phyloP scores from a whole-genome alignment of 306 rosid genomes.

The Acacia melanoxylon region DNA sequence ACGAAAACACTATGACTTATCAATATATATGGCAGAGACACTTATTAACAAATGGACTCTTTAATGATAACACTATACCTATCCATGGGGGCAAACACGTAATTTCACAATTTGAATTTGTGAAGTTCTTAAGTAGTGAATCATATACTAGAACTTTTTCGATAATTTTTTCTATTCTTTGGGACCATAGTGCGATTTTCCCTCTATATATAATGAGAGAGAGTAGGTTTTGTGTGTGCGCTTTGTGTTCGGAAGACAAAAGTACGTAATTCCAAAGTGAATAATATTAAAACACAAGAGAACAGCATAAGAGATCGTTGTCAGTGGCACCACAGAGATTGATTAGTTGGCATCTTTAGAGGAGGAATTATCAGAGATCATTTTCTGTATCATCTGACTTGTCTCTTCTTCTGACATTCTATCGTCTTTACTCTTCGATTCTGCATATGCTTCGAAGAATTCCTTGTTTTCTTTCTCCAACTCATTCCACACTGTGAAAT shows the following conservation, averaged over 20 bases:
- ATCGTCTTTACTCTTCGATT: constrained; percentile 57
- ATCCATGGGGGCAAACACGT: too few relatives aligned
- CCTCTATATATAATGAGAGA: background rate
- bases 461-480: constrained; percentile 86
- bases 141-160: too few relatives aligned
- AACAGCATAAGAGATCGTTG: constrained; percentile 31
- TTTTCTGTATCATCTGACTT: constrained; percentile 67
- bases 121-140: too few relatives aligned
- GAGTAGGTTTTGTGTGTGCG: background rate
- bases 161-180: too few relatives aligned
- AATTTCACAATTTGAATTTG: too few relatives aligned
- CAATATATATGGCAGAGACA: too few relatives aligned
- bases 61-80: too few relatives aligned
- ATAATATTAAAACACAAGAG: background rate
- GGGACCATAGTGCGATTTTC: too few relatives aligned
- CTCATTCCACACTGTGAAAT: constrained; percentile 91
- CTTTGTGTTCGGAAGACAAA: constrained; percentile 8
- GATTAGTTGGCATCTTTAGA: constrained; percentile 49
- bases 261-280: background rate
- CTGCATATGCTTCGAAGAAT: constrained; percentile 72
- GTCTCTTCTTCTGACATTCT: constrained; percentile 90
- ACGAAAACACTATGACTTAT: too few relatives aligned
- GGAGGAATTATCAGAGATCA: constrained; percentile 57
- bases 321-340: background rate
- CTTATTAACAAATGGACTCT: too few relatives aligned